These are phyloP conservation scores for Ceratobasidium sp. DNA, from an alignment of 1,284 basidiomycete species.

Conservation along the genomic window DNA sequence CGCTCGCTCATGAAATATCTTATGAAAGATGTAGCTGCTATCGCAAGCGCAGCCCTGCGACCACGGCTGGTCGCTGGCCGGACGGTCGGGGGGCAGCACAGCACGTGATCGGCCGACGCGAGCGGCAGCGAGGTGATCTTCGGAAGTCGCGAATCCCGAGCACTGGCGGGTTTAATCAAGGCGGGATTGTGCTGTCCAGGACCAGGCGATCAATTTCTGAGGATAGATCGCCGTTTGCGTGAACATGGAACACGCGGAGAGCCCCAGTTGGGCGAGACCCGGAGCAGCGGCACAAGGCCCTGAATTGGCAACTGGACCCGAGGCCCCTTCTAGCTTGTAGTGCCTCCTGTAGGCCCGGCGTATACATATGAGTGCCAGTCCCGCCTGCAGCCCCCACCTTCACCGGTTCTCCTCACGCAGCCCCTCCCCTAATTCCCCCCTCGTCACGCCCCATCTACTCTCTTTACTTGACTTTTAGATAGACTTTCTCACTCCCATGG, in stretches of 20 bases:
- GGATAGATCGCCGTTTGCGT: slow-evolving; percentile 33
- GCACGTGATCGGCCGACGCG: slow-evolving; percentile 6
- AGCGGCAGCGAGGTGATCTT: slow-evolving; percentile 19
- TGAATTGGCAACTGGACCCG: slow-evolving; percentile 21
- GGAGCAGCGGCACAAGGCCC: slow-evolving; percentile 6
- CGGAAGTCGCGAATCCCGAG: slow-evolving; percentile 32
- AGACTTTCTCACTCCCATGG: slow-evolving; percentile 29
- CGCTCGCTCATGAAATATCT: too few relatives aligned
- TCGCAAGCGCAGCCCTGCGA: neutral
- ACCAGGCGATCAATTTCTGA: slow-evolving; percentile 16
- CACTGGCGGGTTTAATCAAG: slow-evolving; percentile 12
- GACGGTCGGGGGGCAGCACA: neutral
- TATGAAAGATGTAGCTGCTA: neutral
- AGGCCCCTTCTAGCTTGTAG: slow-evolving; percentile 21
- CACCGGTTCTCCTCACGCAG: slow-evolving; percentile 14
- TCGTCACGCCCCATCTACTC: slow-evolving; percentile 26
- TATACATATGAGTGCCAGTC: slow-evolving; percentile 31
- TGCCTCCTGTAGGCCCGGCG: slow-evolving; percentile 13
- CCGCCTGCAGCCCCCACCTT: slow-evolving; percentile 21
- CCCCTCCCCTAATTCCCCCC: slow-evolving; percentile 5
- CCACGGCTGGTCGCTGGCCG: neutral
- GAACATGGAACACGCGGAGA: slow-evolving; percentile 37
- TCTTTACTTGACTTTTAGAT: slow-evolving; percentile 39
- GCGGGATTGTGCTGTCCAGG: neutral
- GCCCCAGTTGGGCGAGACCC: slow-evolving; percentile 17